phyloP scores from a whole-genome alignment of 495 filamentous ascomycete genomes.

The Daldinia grandis region DNA sequence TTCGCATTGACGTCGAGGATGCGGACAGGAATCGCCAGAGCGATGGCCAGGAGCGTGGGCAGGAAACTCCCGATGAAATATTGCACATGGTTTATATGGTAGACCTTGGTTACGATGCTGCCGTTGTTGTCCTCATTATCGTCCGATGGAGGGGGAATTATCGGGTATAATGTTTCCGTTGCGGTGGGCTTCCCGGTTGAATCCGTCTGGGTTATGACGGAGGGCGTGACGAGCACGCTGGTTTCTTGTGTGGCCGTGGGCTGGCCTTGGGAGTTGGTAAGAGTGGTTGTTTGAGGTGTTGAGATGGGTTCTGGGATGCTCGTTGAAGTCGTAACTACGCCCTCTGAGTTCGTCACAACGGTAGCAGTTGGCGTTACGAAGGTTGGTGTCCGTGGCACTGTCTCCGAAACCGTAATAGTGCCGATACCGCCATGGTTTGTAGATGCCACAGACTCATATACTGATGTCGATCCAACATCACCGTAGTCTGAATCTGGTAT shows the following conservation, averaged over 20 bases:
- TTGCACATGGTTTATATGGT: conserved; percentile 35
- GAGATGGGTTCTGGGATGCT: conserved; percentile 37
- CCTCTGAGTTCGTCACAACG: conserved; percentile 35
- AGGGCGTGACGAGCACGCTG: conserved; percentile 33
- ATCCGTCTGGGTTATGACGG: conserved; percentile 35
- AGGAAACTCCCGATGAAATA: conserved; percentile 52
- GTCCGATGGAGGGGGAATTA: conserved; percentile 12
- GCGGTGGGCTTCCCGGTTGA: conserved; percentile 42
- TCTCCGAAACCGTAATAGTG: conserved; percentile 17
- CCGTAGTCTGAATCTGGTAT: conserved; percentile 28
- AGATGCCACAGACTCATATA: neutral
- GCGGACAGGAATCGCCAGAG: conserved; percentile 47
- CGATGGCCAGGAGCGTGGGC: conserved; percentile 44
- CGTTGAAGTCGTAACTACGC: conserved; percentile 40
- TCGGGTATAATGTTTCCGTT: conserved; percentile 45
- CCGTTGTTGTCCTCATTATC: neutral
- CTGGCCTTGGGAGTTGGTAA: conserved; percentile 38
- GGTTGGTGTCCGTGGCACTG: conserved; percentile 18
- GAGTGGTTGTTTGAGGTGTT: conserved; percentile 39
- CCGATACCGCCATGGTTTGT: conserved; percentile 27
- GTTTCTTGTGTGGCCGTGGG: conserved; percentile 44
- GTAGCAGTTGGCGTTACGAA: conserved; percentile 35
- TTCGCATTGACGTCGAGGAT: conserved; percentile 50
- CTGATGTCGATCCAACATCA: conserved; percentile 14
- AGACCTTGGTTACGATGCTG: conserved; percentile 26